phyloP scores from a whole-genome alignment of 2,329 filamentous ascomycete species.

The Aureobasidium melanogenum region DNA sequence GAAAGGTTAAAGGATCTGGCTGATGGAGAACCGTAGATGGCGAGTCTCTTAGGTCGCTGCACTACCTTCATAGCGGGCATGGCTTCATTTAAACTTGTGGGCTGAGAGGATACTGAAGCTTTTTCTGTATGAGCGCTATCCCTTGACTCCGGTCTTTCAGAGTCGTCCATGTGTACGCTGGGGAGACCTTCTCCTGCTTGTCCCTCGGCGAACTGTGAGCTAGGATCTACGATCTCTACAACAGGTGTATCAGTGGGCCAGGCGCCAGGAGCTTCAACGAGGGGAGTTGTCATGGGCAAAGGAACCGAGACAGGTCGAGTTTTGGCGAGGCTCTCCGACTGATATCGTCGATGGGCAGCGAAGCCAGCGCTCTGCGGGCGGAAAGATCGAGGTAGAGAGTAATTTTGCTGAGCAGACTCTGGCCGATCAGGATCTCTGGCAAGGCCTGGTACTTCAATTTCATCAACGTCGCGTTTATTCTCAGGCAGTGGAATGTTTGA shows the following conservation, averaged over 20 bases:
- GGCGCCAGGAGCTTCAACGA: slow-evolving; percentile 9
- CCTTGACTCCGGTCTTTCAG: not conserved
- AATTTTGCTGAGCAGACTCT: slow-evolving; percentile 24
- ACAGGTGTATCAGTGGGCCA: slow-evolving; percentile 1
- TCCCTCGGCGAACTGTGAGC: not conserved
- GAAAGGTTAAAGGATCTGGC: slow-evolving; percentile 1
- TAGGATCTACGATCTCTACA: not conserved
- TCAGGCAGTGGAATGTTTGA: slow-evolving; percentile 61
- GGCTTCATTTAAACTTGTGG: not conserved
- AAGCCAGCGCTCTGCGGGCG: slow-evolving; percentile 1
- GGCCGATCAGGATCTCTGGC: slow-evolving; percentile 53
- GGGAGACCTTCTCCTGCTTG: not conserved
- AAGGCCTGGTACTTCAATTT: slow-evolving; percentile 71
- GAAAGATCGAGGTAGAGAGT: slow-evolving; percentile 18
- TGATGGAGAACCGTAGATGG: slow-evolving; percentile 2
- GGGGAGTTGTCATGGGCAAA: not conserved
- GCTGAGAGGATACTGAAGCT: not conserved
- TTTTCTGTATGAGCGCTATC: slow-evolving; percentile 1
- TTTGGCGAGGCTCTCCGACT: not conserved
- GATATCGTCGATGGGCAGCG: not conserved
- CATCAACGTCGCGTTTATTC: slow-evolving; percentile 58
- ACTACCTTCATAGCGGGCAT: not conserved
- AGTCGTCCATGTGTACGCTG: not conserved
- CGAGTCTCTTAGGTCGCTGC: slow-evolving; percentile 6
- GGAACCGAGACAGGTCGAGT: not conserved